Evolutionary conservation across 768 basidiomycete species (phyloP), one percentile per base, ranked within the genome.

Genomic region (Candolleomyces eurysporus): DNA sequence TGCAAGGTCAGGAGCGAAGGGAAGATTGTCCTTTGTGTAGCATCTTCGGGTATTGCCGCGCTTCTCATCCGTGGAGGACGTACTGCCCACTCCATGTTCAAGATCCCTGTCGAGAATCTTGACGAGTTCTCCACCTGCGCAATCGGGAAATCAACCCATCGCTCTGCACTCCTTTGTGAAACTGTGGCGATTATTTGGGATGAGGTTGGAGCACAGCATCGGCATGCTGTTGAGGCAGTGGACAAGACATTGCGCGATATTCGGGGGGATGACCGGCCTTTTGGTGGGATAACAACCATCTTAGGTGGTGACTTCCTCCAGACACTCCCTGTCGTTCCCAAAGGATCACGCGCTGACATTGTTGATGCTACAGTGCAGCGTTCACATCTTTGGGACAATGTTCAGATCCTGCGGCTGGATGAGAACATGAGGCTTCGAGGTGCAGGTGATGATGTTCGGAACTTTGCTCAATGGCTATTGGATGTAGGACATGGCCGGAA

Each of bases 271-370:
- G 77, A 83, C 61, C 50, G 71, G 2, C 69, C 68, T 2, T 83
- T 79, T 75, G 79, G 76, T 16, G 79, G 78, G n/a, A 63, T 79
- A 3, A 75, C 74, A 21, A 63, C 76, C 0, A 60, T 82, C 0
- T 75, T 82, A 70, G 78, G 76, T 46, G 80, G 81, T 0, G 79
- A 83, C 65, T 82, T 78, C 49, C 72, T 72, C 6, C 83, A 83
- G 61, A 81, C 67, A 0, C 71, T 84, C 0, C 82, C 81, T 48
- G 77, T 84, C 0, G 68, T 84, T 9, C 65, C 58, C 0, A 65
- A 72, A 61, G 81, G 79, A 0, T 67, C 70, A 5, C 36, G 36
- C 9, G 32, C 32, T 32, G 32, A 32, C 9, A 9, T 53, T 2
- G 30, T 32, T 68, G 5, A 64, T 80, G 1, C 69, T 68, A 30